Base-by-base conservation (phyloP, 306 rosid genomes). In the Arachis stenosperma region DNA sequence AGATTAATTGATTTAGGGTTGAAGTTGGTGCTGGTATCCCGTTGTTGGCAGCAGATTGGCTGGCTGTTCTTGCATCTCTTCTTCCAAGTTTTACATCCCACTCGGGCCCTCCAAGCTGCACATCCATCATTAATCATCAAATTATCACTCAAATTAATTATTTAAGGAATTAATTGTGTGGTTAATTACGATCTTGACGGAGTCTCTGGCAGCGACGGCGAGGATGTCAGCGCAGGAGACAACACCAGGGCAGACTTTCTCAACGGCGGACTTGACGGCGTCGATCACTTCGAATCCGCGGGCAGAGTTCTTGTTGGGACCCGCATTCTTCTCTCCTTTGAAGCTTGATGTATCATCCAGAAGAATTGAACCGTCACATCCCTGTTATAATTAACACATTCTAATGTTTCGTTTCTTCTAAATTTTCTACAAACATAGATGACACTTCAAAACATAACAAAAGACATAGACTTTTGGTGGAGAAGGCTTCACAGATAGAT, bases 71-170 rank as follows among this genome's bases (percentile, higher is more conserved):
- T 0, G 96, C 79, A 41, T 94, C 98, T 81, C 97, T 89, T 84
- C 98, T 86, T 76, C 97, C 97, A 53, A 94, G 78, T 67, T 89
- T 94, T 2, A 91, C 94, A 52, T 86, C 69, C 98, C 97, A 94
- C 9, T 2, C 65, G 27, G 94, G 96, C 0, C 98, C 98, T 72
- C 92, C 96, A 37, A 94, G 96, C 98, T 94, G 11, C 69, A 39
- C 33, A 44, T 17, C 8, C n/a, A 56, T 52, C 11, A 8, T 8
- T 46, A 2, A 46, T 11, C 51, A 9, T 7, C 13, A 46, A 8
- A 46, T 46, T 46, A 46, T 8, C 2, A 46, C 51, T 8, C 11
- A 46, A 10, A 46, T 46, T 6, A 9, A 46, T 22, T 22, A 22
- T 0, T 22, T 22, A 22, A 22, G 27, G 27, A 22, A 22, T 22